A percentile compares a stretch with the other conserved stretches of the same genome.
Evolutionary conservation across 192 early-diverging fungal genomes (phyloP).

Genomic region (Obelidium mucronatum): DNA sequence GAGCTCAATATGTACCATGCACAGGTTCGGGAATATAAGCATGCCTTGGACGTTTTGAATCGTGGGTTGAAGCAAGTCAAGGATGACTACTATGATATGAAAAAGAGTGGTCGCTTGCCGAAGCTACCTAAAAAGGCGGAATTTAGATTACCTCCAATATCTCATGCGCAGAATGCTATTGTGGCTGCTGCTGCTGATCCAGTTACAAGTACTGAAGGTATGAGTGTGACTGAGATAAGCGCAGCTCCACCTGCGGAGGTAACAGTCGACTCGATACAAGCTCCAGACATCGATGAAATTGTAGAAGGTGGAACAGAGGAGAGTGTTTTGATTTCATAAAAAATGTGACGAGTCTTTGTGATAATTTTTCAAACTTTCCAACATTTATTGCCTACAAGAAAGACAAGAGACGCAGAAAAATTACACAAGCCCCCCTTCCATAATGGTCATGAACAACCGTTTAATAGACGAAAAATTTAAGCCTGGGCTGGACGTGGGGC

Average conservation of each 20-base stretch:
- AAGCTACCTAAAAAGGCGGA: background rate
- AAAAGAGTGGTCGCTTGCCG: slow-evolving; percentile 14
- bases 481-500: slow-evolving; percentile 45
- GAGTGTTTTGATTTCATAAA: background rate
- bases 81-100: slow-evolving; percentile 40
- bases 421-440: background rate
- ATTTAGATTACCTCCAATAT: slow-evolving; percentile 18
- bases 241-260: background rate
- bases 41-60: slow-evolving; percentile 53
- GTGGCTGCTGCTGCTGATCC: slow-evolving; percentile 10
- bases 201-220: background rate
- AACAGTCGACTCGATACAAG: background rate
- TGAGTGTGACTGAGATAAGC: background rate
- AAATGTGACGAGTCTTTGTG: background rate
- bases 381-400: no score
- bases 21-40: slow-evolving; percentile 60
- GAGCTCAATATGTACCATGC: slow-evolving; percentile 69
- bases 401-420: background rate
- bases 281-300: background rate
- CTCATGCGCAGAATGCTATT: slow-evolving; percentile 7
- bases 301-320: background rate
- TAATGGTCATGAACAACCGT: background rate
- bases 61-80: slow-evolving; percentile 45
- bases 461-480: background rate
- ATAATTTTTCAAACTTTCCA: background rate